Conservation (phyloP, 257 asterid species). For the Plectranthus barbatus region DNA sequence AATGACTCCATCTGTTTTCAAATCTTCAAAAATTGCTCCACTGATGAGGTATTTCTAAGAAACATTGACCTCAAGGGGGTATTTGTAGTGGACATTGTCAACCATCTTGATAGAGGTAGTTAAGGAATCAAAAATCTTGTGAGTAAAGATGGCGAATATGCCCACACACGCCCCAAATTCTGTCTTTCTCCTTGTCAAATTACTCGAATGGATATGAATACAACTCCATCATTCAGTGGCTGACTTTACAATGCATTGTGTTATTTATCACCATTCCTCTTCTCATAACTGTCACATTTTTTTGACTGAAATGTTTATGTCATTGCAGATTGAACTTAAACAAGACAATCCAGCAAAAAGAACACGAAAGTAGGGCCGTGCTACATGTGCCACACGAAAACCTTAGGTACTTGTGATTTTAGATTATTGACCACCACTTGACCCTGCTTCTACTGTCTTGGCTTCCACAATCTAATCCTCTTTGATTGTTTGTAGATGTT, state of each 20-base stretch:
- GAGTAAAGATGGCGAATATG: no score
- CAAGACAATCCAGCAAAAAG: constrained; percentile 41
- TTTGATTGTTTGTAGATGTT: constrained; percentile 18
- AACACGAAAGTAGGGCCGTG: constrained; percentile 41
- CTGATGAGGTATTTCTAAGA: no score
- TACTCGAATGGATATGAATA: no score
- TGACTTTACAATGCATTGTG: background rate
- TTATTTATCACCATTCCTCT: background rate
- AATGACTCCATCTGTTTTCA: no score
- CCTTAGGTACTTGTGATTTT: background rate
- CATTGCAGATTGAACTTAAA: constrained; percentile 48
- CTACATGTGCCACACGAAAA: background rate
- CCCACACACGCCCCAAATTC: no score
- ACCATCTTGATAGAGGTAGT: no score
- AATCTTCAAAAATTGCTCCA: no score
- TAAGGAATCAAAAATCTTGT: no score
- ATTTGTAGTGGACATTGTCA: no score
- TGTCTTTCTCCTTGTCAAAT: no score
- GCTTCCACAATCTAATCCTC: background rate
- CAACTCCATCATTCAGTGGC: no score
- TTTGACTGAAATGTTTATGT: background rate
- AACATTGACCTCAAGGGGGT: no score
- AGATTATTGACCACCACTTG: constrained; percentile 10
- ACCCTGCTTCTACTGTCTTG: background rate
- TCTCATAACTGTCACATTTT: background rate